These are phyloP conservation scores for Clarireedia sp. DNA, from an alignment of 2,329 filamentous ascomycete genomes.

Conservation along the genomic window DNA sequence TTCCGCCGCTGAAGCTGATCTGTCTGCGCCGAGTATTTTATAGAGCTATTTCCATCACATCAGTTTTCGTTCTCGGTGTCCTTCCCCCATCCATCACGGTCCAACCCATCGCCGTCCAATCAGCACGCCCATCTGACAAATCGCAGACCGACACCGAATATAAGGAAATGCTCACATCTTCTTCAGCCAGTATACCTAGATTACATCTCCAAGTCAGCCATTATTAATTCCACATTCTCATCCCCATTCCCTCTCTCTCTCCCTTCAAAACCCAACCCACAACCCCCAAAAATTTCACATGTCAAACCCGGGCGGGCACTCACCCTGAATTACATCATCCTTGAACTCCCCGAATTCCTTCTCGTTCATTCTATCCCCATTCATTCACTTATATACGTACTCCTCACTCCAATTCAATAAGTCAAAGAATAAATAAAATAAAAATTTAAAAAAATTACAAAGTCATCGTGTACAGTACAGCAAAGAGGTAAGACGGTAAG, in stretches of 20 bases:
- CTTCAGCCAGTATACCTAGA: conserved; percentile 28
- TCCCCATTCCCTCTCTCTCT: neutral
- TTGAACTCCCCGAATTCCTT: neutral
- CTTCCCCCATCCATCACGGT: neutral
- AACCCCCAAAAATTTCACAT: conserved; percentile 22
- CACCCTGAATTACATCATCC: conserved; percentile 23
- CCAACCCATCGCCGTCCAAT: no score
- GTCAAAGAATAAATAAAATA: no score
- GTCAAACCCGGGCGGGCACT: conserved; percentile 14
- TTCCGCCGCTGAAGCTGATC: conserved; percentile 29
- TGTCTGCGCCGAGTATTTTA: conserved; percentile 31
- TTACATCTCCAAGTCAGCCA: conserved; percentile 9
- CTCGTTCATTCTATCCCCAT: conserved; percentile 3
- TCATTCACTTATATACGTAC: neutral
- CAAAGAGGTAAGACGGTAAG: no score
- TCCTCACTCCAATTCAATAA: neutral
- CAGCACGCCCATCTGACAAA: neutral
- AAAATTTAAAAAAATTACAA: no score
- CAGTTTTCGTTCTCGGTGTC: conserved; percentile 4
- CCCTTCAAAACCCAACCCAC: neutral
- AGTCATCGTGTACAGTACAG: no score
- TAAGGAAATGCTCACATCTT: conserved; percentile 26
- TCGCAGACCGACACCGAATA: neutral
- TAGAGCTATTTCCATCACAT: conserved; percentile 26
- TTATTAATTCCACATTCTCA: neutral